phyloP scores from a whole-genome alignment of 176 grass and related monocot genomes.

The Oryza coarctata region DNA sequence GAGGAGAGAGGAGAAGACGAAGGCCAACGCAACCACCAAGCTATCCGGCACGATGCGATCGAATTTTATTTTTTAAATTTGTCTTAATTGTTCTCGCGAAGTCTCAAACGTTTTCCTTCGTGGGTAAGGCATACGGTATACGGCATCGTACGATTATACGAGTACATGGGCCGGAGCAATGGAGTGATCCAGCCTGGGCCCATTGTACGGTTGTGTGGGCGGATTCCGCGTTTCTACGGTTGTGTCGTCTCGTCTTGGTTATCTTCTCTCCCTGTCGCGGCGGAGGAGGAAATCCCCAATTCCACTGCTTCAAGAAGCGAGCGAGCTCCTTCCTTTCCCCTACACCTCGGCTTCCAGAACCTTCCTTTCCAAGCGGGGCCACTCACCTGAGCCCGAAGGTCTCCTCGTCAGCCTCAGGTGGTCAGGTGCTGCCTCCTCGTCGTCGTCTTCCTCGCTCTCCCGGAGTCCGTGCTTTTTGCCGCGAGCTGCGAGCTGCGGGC shows the following conservation, averaged over 20 bases:
- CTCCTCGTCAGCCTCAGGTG: neutral
- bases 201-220: neutral
- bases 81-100: neutral
- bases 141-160: neutral
- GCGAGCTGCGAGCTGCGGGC: neutral
- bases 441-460: too few species aligned
- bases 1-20: too few species aligned
- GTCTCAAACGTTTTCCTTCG: neutral
- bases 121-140: neutral
- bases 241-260: neutral
- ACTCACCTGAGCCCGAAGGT: neutral
- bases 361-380: slow-evolving; percentile 16
- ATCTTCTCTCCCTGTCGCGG: neutral
- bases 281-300: neutral
- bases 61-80: neutral
- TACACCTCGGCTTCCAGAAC: slow-evolving; percentile 41
- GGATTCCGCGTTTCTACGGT: too few species aligned
- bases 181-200: neutral
- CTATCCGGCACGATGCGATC: neutral
- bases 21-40: neutral
- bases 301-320: slow-evolving; percentile 31
- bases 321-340: neutral
- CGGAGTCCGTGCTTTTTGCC: neutral
- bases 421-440: neutral
- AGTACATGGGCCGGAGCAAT: neutral